A percentile compares a stretch with the other conserved stretches of the same genome.
phyloP scores from a whole-genome alignment of 306 rosid genomes.

The Cicer arietinum region DNA sequence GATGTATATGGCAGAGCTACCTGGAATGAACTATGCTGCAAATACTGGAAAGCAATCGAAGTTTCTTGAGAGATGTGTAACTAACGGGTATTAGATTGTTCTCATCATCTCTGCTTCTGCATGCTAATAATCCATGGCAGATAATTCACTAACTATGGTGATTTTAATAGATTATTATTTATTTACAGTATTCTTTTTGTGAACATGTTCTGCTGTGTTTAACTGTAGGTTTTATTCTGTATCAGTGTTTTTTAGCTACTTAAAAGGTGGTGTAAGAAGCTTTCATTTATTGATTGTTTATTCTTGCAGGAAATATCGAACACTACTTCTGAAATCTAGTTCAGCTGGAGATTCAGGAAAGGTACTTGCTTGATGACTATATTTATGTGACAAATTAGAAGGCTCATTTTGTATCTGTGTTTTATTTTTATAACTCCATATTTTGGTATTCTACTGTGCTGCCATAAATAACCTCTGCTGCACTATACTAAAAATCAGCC shows the following conservation, averaged over 20 bases:
- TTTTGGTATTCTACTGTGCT: neutral
- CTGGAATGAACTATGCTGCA: slow-evolving; percentile 89
- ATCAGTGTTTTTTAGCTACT: slow-evolving; percentile 23
- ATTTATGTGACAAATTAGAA: slow-evolving; percentile 1
- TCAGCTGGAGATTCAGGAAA: slow-evolving; percentile 50
- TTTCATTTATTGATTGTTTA: slow-evolving; percentile 4
- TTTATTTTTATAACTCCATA: slow-evolving; percentile 14
- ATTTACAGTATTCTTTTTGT: neutral
- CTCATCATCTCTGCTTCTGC: slow-evolving; percentile 14
- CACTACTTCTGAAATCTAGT: slow-evolving; percentile 66
- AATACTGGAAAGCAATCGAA: slow-evolving; percentile 85
- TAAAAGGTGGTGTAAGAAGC: slow-evolving; percentile 22
- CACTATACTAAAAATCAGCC: neutral
- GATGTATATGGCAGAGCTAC: slow-evolving; percentile 76
- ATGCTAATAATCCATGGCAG: slow-evolving; percentile 8
- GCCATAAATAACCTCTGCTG: neutral
- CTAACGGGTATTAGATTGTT: slow-evolving; percentile 67
- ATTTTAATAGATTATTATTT: neutral
- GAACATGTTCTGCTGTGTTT: neutral
- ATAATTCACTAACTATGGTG: slow-evolving; percentile 12
- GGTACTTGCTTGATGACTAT: slow-evolving; percentile 53
- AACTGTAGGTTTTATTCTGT: slow-evolving; percentile 13
- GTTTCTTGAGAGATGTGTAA: slow-evolving; percentile 85
- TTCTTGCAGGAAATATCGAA: slow-evolving; percentile 81
- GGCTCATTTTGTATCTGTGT: neutral